phyloP scores from a whole-genome alignment of 805 yeast genomes.

The Metschnikowia orientalis region DNA sequence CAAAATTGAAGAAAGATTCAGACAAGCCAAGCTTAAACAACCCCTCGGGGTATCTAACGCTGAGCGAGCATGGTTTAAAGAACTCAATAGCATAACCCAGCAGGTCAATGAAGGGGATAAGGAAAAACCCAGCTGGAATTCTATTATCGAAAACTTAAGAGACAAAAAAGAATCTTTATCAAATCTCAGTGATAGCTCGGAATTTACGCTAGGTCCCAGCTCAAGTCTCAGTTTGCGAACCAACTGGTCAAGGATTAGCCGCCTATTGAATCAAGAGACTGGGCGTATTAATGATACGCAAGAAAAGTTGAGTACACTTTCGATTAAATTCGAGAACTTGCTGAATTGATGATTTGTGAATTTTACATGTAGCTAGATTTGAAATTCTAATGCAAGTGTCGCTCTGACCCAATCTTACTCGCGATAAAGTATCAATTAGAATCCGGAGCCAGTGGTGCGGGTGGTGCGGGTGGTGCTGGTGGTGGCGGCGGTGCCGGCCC shows the following conservation, averaged over 20 bases:
- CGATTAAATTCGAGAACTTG: too few relatives aligned
- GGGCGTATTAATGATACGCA: too few relatives aligned
- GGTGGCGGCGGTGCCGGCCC: slow-evolving; percentile 24
- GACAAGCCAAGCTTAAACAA: slow-evolving; percentile 18
- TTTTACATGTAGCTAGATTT: too few relatives aligned
- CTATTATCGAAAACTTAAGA: slow-evolving; percentile 10
- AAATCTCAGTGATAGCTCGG: too few relatives aligned
- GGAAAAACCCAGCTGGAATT: slow-evolving; percentile 8
- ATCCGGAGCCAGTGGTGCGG: slow-evolving; percentile 1
- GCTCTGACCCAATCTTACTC: too few relatives aligned
- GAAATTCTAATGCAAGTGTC: too few relatives aligned
- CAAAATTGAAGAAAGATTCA: slow-evolving; percentile 22
- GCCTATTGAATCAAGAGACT: not conserved
- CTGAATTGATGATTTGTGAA: too few relatives aligned
- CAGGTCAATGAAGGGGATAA: slow-evolving; percentile 8
- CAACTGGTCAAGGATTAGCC: too few relatives aligned
- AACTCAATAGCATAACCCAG: slow-evolving; percentile 27
- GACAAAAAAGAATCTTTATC: too few relatives aligned
- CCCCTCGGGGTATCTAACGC: slow-evolving; percentile 31
- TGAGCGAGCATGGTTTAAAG: slow-evolving; percentile 36
- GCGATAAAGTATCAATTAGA: slow-evolving; percentile 1
- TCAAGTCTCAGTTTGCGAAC: too few relatives aligned
- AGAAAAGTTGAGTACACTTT: too few relatives aligned
- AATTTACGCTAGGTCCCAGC: too few relatives aligned
- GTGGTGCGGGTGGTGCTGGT: slow-evolving; percentile 7